Evolutionary conservation across 2,329 filamentous ascomycete genomes (phyloP).

Genomic region (Colletotrichum zoysiae): DNA sequence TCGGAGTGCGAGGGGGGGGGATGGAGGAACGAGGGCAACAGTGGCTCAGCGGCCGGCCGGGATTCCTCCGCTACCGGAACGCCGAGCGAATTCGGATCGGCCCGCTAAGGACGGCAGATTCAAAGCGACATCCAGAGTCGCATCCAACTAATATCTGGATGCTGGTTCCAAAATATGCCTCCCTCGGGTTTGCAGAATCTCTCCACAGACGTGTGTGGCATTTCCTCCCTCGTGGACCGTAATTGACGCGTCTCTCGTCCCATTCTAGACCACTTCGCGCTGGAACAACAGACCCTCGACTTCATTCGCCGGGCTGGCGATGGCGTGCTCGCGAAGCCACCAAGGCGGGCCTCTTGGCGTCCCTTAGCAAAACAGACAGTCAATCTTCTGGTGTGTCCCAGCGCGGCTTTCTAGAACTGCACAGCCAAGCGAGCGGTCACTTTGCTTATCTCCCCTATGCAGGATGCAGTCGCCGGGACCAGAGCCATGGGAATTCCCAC

Average conservation of each 20-base stretch:
- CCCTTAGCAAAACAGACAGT: conserved; percentile 4
- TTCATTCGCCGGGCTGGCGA: conserved; percentile 17
- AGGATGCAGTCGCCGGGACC: conserved; percentile 19
- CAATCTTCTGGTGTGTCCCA: neutral
- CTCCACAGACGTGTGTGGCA: neutral
- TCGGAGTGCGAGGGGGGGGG: neutral
- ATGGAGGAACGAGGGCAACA: neutral
- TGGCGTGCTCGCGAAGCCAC: conserved; percentile 27
- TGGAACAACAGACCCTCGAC: neutral
- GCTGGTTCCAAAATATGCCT: neutral
- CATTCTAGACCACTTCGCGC: conserved; percentile 4
- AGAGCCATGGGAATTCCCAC: conserved; percentile 23
- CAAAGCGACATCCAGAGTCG: conserved; percentile 6
- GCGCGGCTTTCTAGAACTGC: neutral
- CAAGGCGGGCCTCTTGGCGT: conserved; percentile 25
- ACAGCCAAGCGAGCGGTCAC: conserved; percentile 10
- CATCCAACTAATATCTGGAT: neutral
- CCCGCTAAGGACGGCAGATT: conserved; percentile 23
- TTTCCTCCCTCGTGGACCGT: neutral
- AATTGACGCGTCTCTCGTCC: neutral
- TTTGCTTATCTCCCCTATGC: neutral
- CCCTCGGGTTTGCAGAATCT: neutral
- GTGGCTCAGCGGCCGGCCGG: conserved; percentile 18
- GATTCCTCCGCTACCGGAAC: neutral
- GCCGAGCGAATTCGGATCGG: conserved; percentile 22